These are phyloP conservation scores for Exutisphaerella laricina DNA, from an alignment of 2,329 filamentous ascomycete genomes.

Conservation along the genomic window DNA sequence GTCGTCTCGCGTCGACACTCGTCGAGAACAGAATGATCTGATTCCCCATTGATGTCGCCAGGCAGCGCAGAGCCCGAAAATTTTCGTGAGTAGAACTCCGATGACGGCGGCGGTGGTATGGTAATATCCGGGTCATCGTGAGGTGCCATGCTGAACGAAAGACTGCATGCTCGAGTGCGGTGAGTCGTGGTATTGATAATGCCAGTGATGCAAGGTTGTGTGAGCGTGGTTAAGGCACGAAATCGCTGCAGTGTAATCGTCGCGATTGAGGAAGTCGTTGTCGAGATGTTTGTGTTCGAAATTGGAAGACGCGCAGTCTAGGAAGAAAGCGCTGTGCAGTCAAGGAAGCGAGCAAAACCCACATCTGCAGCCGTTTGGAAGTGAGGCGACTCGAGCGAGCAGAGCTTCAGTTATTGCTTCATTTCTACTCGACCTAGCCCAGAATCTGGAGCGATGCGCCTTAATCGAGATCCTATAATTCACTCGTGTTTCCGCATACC, in stretches of 20 bases:
- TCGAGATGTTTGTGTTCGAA: not conserved
- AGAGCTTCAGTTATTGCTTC: no score
- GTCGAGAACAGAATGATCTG: not conserved
- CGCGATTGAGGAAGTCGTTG: not conserved
- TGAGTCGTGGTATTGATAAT: no score
- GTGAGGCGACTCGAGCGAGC: no score
- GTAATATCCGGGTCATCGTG: conserved; percentile 12
- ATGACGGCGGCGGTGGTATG: conserved; percentile 28
- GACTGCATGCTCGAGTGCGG: conserved; percentile 7
- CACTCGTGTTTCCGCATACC: no score
- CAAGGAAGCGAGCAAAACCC: no score
- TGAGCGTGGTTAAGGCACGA: not conserved
- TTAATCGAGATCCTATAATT: no score
- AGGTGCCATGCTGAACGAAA: conserved; percentile 16
- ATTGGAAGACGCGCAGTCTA: not conserved
- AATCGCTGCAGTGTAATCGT: not conserved
- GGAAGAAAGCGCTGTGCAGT: no score
- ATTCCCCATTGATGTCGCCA: not conserved
- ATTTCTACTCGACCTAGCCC: no score
- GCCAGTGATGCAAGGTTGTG: conserved; percentile 4
- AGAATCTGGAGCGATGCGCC: no score
- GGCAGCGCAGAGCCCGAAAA: not conserved
- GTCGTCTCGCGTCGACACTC: not conserved
- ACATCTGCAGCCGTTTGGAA: no score
- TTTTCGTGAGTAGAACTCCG: conserved; percentile 23